phyloP scores from a whole-genome alignment of 108 stramenopile genomes.

The Skeletonema costatum region DNA sequence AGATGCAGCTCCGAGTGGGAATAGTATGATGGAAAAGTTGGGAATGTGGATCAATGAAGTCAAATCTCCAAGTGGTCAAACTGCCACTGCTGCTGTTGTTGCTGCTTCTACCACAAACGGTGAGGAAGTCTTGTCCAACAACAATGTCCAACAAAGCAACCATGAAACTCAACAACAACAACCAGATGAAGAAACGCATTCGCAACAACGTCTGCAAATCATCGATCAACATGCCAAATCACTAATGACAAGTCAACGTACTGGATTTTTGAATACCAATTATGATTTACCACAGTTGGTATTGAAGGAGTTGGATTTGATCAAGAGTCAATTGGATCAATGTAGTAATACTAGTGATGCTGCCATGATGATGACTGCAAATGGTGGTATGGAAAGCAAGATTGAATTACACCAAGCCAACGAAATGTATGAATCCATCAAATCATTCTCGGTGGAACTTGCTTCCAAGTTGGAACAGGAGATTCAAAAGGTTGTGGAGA shows the following conservation, averaged over 20 bases:
- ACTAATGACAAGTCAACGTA: not conserved
- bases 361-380: not conserved
- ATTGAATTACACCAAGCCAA: not conserved
- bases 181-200: not conserved
- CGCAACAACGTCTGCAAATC: not conserved
- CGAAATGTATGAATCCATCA: not conserved
- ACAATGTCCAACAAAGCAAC: not conserved
- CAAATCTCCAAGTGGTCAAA: not conserved
- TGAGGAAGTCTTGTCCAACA: not conserved
- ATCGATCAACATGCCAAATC: not conserved
- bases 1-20: not conserved
- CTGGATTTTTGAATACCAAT: not conserved
- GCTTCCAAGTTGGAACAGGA: not conserved
- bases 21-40: not conserved
- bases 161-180: not conserved
- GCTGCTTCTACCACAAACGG: not conserved
- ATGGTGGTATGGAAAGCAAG: not conserved
- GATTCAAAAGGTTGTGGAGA: not conserved
- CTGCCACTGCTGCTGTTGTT: not conserved
- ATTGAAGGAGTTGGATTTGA: not conserved
- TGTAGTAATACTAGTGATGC: not conserved
- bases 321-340: not conserved
- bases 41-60: not conserved
- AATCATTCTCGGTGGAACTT: not conserved
- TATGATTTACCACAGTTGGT: not conserved